phyloP scores from a whole-genome alignment of 2,329 filamentous ascomycete genomes.

The Cladosporium halotolerans region DNA sequence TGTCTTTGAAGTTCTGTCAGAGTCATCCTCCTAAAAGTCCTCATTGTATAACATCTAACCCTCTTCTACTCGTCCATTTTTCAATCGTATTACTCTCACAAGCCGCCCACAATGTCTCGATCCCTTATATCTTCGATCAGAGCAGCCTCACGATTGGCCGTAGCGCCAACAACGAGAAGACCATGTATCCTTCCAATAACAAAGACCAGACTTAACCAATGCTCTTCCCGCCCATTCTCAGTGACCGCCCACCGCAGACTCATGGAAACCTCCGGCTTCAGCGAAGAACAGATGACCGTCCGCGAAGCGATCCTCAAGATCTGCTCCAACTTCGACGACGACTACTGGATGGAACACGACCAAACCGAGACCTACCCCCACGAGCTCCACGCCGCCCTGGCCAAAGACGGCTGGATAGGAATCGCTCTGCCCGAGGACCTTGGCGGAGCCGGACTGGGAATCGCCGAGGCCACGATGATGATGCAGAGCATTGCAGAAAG shows the following conservation, averaged over 20 bases:
- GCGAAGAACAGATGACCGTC: slow-evolving; percentile 65
- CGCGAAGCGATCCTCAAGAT: slow-evolving; percentile 63
- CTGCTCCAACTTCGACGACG: slow-evolving; percentile 64
- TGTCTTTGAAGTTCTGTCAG: not conserved
- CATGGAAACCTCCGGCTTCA: slow-evolving; percentile 69
- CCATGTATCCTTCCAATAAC: not conserved
- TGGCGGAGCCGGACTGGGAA: slow-evolving; percentile 68
- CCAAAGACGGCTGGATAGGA: slow-evolving; percentile 72
- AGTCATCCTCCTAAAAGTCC: not conserved
- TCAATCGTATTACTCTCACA: not conserved
- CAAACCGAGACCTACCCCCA: slow-evolving; percentile 63
- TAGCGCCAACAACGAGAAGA: not conserved
- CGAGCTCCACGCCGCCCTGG: slow-evolving; percentile 69
- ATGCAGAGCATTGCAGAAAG: slow-evolving; percentile 59
- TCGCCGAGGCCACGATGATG: slow-evolving; percentile 82
- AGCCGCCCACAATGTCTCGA: not conserved
- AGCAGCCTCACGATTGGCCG: not conserved
- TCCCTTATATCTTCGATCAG: not conserved
- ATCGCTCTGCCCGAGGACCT: slow-evolving; percentile 70
- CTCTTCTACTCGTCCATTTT: not conserved
- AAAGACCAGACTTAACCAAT: not conserved
- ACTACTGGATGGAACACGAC: slow-evolving; percentile 72
- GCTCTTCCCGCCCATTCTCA: slow-evolving; percentile 25
- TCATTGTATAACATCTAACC: too few species aligned
- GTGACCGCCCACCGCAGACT: slow-evolving; percentile 34